A percentile compares a stretch with the other conserved stretches of the same genome.
These are phyloP conservation scores for Calcarisporium arbuscula DNA, from an alignment of 2,329 filamentous ascomycete species.

Conservation along the genomic window DNA sequence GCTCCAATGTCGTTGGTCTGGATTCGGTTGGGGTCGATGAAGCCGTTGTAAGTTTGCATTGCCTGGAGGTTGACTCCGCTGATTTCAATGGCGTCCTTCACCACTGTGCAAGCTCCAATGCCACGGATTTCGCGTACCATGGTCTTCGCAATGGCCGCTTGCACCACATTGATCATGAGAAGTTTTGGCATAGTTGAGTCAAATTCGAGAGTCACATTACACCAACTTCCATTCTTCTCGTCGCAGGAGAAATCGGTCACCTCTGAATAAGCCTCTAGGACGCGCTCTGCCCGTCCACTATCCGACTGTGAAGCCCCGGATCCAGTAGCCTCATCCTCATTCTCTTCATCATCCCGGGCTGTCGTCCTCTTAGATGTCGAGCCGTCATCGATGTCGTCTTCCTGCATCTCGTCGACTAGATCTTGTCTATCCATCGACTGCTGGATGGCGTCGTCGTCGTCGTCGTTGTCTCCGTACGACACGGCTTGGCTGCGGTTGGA, in stretches of 20 bases:
- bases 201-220: slow-evolving; percentile 78
- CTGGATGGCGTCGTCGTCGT: slow-evolving; percentile 76
- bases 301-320: slow-evolving; percentile 32
- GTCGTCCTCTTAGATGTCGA: slow-evolving; percentile 26
- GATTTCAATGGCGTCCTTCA: slow-evolving; percentile 65
- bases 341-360: slow-evolving; percentile 26
- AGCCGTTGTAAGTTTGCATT: slow-evolving; percentile 82
- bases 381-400: slow-evolving; percentile 47
- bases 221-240: slow-evolving; percentile 64
- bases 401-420: slow-evolving; percentile 47
- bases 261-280: slow-evolving; percentile 58
- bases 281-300: slow-evolving; percentile 53
- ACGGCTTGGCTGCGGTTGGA: slow-evolving; percentile 75
- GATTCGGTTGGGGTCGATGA: slow-evolving; percentile 79
- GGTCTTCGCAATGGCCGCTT: slow-evolving; percentile 69
- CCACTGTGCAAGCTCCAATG: slow-evolving; percentile 65
- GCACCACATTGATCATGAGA: slow-evolving; percentile 85
- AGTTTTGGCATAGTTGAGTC: slow-evolving; percentile 77
- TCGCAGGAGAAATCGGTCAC: slow-evolving; percentile 77
- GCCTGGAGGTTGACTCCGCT: slow-evolving; percentile 82
- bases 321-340: slow-evolving; percentile 25
- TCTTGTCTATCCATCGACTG: slow-evolving; percentile 54
- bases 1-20: slow-evolving; percentile 90
- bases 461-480: slow-evolving; percentile 88
- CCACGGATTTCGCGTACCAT: slow-evolving; percentile 82